Evolutionary conservation across 2,329 filamentous ascomycete species (phyloP).

Genomic region (Blumeria graminis): DNA sequence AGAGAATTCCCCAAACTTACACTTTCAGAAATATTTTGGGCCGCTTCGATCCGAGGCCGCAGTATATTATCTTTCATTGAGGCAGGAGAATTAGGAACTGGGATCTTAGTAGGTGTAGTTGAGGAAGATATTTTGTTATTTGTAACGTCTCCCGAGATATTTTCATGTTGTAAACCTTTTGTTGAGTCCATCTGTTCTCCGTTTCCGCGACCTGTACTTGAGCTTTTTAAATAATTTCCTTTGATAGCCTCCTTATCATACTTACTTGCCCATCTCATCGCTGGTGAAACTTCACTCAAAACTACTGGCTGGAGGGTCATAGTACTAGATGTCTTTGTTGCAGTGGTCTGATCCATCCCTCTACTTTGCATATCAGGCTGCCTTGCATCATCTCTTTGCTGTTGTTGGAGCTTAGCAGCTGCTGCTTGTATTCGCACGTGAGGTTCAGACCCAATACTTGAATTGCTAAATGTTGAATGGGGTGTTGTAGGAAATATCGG

Average conservation of each 20-base stretch:
- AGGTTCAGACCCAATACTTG: slow-evolving; percentile 70
- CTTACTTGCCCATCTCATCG: slow-evolving; percentile 89
- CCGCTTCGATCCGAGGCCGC: too few species aligned
- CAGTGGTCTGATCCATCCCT: slow-evolving; percentile 31
- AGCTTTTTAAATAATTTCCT: slow-evolving; percentile 61
- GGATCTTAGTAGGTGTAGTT: too few species aligned
- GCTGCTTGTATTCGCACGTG: slow-evolving; percentile 85
- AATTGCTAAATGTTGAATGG: slow-evolving; percentile 37
- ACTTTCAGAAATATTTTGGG: too few species aligned
- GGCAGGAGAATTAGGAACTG: too few species aligned
- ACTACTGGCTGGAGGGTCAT: slow-evolving; percentile 71
- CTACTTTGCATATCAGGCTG: slow-evolving; percentile 23
- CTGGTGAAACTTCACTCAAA: slow-evolving; percentile 66
- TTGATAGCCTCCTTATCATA: slow-evolving; percentile 80
- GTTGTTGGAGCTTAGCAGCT: slow-evolving; percentile 57
- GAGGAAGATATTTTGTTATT: too few species aligned
- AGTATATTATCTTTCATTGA: too few species aligned
- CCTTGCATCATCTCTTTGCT: slow-evolving; percentile 45
- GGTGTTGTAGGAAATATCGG: slow-evolving; percentile 19
- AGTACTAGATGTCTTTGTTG: slow-evolving; percentile 65
- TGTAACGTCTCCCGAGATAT: too few species aligned
- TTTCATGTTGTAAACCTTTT: too few species aligned
- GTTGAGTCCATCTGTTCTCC: too few species aligned
- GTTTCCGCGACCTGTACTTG: slow-evolving; percentile 34
- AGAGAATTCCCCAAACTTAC: too few species aligned